Conservation (phyloP, 2,329 filamentous ascomycete species). For the Aureobasidium sp. region DNA sequence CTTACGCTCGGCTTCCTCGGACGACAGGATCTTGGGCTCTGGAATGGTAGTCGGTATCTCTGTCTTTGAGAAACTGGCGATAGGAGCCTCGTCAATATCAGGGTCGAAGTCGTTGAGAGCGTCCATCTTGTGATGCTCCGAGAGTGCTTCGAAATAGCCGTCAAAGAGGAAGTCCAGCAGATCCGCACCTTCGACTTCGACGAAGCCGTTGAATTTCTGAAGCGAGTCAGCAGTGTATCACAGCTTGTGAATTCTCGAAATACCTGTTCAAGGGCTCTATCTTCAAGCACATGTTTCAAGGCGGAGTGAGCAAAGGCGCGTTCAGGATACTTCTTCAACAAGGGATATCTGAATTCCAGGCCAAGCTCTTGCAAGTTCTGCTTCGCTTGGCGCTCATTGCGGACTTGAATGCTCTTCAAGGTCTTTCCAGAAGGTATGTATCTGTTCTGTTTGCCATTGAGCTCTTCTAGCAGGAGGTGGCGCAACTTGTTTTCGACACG, state of each 20-base stretch:
- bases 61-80: neutral
- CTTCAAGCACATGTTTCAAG: neutral
- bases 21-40: neutral
- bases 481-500: neutral
- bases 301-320: neutral
- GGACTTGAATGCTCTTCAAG: neutral
- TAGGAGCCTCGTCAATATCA: neutral
- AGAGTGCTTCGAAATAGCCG: neutral
- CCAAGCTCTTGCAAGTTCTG: neutral
- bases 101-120: neutral
- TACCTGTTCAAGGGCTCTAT: neutral
- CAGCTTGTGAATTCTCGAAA: too few relatives aligned
- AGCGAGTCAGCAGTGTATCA: neutral
- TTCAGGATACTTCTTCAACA: conserved; percentile 3
- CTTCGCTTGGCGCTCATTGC: neutral
- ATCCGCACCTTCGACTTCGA: neutral
- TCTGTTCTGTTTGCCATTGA: conserved; percentile 2
- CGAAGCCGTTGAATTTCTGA: conserved; percentile 1
- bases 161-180: conserved; percentile 8
- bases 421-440: neutral
- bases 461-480: conserved; percentile 2
- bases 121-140: neutral
- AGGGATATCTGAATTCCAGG: neutral
- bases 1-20: neutral
- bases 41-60: too few relatives aligned